Conservation (phyloP, 441 rosid genomes). For the Gossypium davidsonii region DNA sequence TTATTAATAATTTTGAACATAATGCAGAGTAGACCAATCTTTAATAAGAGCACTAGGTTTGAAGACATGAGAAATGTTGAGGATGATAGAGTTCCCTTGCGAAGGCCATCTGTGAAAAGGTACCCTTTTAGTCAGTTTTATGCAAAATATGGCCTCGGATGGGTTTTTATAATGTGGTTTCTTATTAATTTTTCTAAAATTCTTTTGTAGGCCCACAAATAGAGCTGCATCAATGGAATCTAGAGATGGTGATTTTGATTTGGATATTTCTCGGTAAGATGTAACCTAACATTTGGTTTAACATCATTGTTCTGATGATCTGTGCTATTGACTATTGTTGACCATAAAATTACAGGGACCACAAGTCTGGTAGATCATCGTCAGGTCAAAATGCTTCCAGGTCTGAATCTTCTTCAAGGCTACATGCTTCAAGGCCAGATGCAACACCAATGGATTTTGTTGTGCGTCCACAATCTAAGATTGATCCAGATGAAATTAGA, state of each 20-base stretch:
- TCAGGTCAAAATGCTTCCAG: conserved; percentile 65
- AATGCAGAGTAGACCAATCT: conserved; percentile 91
- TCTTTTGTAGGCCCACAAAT: conserved; percentile 50
- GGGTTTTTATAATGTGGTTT: not conserved
- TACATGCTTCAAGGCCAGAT: conserved; percentile 81
- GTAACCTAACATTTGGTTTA: not conserved
- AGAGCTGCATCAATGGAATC: conserved; percentile 70
- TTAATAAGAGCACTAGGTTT: conserved; percentile 94
- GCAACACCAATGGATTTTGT: conserved; percentile 91
- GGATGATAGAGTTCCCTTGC: conserved; percentile 64
- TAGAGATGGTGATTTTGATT: conserved; percentile 84
- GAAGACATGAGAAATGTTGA: conserved; percentile 83
- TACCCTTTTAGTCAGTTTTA: conserved; percentile 22
- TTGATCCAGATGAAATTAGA: conserved; percentile 80
- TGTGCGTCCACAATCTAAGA: conserved; percentile 90
- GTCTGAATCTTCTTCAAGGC: conserved; percentile 59
- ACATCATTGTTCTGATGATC: not conserved
- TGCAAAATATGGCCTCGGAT: not conserved
- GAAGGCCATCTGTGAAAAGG: conserved; percentile 79
- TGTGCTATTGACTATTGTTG: conserved; percentile 2
- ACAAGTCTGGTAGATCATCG: conserved; percentile 53
- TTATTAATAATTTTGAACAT: conserved; percentile 1
- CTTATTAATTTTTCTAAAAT: not conserved
- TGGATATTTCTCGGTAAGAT: conserved; percentile 64
- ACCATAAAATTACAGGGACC: conserved; percentile 41